Evolutionary conservation across 1,284 basidiomycete species (phyloP).

Genomic region (Xerocomus cyaneibrunnescens): DNA sequence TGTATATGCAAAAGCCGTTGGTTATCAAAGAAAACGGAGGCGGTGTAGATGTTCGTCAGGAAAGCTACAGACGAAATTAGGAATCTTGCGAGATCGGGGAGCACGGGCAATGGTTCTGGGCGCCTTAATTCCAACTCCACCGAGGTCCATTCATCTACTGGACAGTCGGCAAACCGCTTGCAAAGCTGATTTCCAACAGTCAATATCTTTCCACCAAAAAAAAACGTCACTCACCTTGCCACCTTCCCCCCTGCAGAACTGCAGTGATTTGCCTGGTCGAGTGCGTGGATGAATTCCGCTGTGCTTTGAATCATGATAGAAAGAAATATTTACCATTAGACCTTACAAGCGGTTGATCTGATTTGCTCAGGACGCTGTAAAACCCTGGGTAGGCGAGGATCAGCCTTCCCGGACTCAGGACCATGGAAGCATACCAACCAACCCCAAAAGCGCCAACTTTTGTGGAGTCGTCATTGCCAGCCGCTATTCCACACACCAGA

Average conservation of each 20-base stretch:
- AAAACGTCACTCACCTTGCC: slow-evolving; percentile 7
- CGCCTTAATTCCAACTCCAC: slow-evolving; percentile 46
- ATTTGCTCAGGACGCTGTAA: slow-evolving; percentile 79
- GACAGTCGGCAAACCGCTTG: slow-evolving; percentile 50
- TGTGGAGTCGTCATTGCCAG: slow-evolving; percentile 79
- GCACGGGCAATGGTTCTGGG: slow-evolving; percentile 61
- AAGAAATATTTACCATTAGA: slow-evolving; percentile 58
- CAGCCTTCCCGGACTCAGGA: neutral
- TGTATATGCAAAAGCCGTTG: slow-evolving; percentile 69
- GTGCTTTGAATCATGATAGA: neutral
- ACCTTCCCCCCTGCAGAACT: slow-evolving; percentile 80
- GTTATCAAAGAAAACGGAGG: slow-evolving; percentile 78
- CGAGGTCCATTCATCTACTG: slow-evolving; percentile 45
- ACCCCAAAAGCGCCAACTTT: slow-evolving; percentile 88
- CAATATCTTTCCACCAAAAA: slow-evolving; percentile 39
- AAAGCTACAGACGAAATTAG: slow-evolving; percentile 91
- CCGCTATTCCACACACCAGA: slow-evolving; percentile 45
- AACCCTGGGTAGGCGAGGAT: slow-evolving; percentile 48
- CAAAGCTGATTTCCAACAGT: slow-evolving; percentile 5
- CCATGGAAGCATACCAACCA: slow-evolving; percentile 44
- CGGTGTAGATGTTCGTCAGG: slow-evolving; percentile 74
- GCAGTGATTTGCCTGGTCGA: slow-evolving; percentile 16
- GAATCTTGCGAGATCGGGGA: slow-evolving; percentile 78
- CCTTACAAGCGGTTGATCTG: slow-evolving; percentile 88
- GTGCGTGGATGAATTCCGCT: neutral